A percentile compares a stretch with the other conserved stretches of the same genome.
Evolutionary conservation across 1,284 basidiomycete species (phyloP).

Genomic region (Phlebopus sp.): DNA sequence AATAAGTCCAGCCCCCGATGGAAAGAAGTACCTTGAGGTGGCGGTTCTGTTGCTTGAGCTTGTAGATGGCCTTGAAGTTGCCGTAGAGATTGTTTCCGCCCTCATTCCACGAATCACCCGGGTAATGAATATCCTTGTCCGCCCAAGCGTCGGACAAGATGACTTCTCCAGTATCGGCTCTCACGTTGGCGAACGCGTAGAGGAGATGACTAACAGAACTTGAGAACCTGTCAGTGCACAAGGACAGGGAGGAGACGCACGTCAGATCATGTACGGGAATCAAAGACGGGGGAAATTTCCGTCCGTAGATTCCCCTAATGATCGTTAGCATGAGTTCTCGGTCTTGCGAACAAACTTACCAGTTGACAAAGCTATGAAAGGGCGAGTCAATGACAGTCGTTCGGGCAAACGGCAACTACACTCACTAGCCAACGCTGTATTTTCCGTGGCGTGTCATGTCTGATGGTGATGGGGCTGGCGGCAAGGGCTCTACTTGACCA

Average conservation of each 20-base stretch:
- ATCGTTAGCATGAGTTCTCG: conserved; percentile 11
- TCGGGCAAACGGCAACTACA: conserved; percentile 19
- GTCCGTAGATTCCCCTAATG: conserved; percentile 89
- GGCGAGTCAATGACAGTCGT: conserved; percentile 10
- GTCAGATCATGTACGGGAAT: conserved; percentile 85
- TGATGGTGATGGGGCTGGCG: conserved; percentile 5
- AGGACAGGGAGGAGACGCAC: conserved; percentile 44
- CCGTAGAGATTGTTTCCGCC: conserved; percentile 85
- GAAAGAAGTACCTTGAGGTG: conserved; percentile 85
- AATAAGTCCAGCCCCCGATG: conserved; percentile 92
- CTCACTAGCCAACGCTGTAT: conserved; percentile 78
- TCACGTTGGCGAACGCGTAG: conserved; percentile 89
- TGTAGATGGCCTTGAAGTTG: conserved; percentile 90
- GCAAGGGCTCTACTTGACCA: conserved; percentile 13
- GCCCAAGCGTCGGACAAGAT: conserved; percentile 88
- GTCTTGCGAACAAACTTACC: conserved; percentile 39
- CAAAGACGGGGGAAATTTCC: conserved; percentile 79
- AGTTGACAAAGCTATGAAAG: conserved; percentile 68
- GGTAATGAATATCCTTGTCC: conserved; percentile 87
- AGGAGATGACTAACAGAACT: conserved; percentile 60
- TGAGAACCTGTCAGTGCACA: conserved; percentile 11
- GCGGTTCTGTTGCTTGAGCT: conserved; percentile 83
- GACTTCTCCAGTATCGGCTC: conserved; percentile 81
- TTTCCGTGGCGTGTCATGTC: conserved; percentile 45
- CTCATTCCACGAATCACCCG: conserved; percentile 89